Evolutionary conservation across 129 eudicot species (phyloP), one percentile per base, ranked within the genome.

Genomic region (Kitagawia praeruptora): DNA sequence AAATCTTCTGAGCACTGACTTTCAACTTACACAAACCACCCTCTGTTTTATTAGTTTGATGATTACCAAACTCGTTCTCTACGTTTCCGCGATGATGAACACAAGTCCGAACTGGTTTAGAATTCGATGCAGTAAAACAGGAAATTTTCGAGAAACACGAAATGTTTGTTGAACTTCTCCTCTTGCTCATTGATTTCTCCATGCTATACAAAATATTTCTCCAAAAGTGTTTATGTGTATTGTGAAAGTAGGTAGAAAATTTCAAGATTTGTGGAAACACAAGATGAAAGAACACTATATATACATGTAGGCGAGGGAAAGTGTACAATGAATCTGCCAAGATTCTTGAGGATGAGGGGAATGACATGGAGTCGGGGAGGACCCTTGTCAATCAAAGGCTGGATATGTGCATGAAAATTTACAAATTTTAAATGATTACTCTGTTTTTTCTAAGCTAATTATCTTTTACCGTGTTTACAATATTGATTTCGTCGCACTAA

Each of bases 81-180:
- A 25, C 42, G 5, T 6, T 56, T 9, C 6, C 54, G 8, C 39
- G 18, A 5, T 63, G 53, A 27, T 63, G 53, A 27, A 9, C 76
- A 46, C 74, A 38, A 13, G 88, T 74, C 53, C 83, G 86, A 3
- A 87, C 80, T 0, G 84, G 86, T 75, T 86, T 89, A 9, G 89
- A 87, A 54, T 76, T 77, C 13, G 66, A 64, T 31, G 88, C 84
- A 2, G 89, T 79, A 0, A 93, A 90, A 54, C 84, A 86, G 12
- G 98, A 88, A 39, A 44, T 77, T 92, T 46, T 87, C 88, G 98
- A 93, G 3, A 96, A 88, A 73, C 87, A 89, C 3, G 98, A 89
- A 21, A 92, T 87, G 45, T 82, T 85, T 49, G 78, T 82, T 8
- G 84, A 81, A 77, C 80, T 61, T 77, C 80, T 82, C 58, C 81